A percentile compares a stretch with the other conserved stretches of the same genome.
These are phyloP conservation scores for Botryotinia calthae DNA, from an alignment of 2,329 filamentous ascomycete genomes.

Conservation along the genomic window DNA sequence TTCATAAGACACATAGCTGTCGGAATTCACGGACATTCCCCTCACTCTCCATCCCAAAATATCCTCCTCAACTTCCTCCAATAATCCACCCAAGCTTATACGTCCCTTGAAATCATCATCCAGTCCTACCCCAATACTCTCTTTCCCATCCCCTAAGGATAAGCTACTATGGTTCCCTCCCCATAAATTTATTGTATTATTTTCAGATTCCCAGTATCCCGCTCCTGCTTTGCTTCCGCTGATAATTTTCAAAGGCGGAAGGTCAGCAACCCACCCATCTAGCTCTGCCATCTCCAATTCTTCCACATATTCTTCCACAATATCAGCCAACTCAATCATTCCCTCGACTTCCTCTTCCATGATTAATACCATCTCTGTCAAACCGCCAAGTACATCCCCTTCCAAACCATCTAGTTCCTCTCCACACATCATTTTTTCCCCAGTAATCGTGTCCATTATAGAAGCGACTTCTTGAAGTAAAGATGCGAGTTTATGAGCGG, in stretches of 20 bases:
- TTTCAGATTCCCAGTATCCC: background rate
- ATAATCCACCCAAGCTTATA: background rate
- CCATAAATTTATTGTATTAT: background rate
- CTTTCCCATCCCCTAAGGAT: background rate
- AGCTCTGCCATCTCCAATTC: conserved; percentile 13
- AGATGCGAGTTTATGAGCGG: conserved; percentile 8
- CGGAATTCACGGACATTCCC: background rate
- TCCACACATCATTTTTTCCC: conserved; percentile 14
- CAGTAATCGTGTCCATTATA: conserved; percentile 18
- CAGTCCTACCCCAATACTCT: background rate
- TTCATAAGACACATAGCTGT: background rate
- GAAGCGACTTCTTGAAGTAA: conserved; percentile 16
- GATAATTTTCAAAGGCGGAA: background rate
- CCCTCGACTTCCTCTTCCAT: conserved; percentile 20
- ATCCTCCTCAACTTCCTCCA: conserved; percentile 15
- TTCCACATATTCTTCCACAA: conserved; percentile 17
- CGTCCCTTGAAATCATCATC: background rate
- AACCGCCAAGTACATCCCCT: conserved; percentile 7
- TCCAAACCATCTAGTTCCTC: conserved; percentile 14
- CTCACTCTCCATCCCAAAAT: conserved; percentile 13
- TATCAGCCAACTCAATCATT: conserved; percentile 14
- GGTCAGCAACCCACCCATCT: conserved; percentile 5
- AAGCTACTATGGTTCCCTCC: background rate
- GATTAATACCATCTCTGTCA: conserved; percentile 17
- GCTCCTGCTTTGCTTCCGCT: background rate